These are phyloP conservation scores for Knoxia roxburghii DNA, from an alignment of 257 asterid genomes.

Conservation along the genomic window DNA sequence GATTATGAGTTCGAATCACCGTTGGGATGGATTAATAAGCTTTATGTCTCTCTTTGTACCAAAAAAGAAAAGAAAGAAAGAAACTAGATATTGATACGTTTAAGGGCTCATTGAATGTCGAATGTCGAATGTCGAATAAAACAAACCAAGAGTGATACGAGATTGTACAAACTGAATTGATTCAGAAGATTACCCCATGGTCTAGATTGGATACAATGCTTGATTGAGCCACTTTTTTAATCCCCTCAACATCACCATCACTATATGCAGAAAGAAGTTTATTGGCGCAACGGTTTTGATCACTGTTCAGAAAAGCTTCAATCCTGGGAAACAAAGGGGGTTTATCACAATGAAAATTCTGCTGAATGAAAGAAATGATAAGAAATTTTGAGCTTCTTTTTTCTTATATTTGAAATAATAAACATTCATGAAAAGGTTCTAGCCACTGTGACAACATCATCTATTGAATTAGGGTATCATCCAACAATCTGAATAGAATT, in stretches of 20 bases:
- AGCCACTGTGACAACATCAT: not conserved
- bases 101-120: too few species aligned
- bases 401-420: not conserved
- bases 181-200: slow-evolving; percentile 48
- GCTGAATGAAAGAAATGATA: not conserved
- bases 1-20: too few species aligned
- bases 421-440: not conserved
- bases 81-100: not conserved
- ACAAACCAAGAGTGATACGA: not conserved
- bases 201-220: slow-evolving; percentile 77
- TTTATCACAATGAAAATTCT: not conserved
- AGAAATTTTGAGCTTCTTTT: not conserved
- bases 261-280: slow-evolving; percentile 76
- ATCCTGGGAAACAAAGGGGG: slow-evolving; percentile 45
- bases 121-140: too few species aligned
- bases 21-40: too few species aligned
- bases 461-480: not conserved
- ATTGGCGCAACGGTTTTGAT: slow-evolving; percentile 85
- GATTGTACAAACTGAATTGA: slow-evolving; percentile 11
- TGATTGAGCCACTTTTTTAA: slow-evolving; percentile 81
- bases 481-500: not conserved
- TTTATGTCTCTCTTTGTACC: too few species aligned
- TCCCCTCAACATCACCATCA: slow-evolving; percentile 87
- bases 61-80: too few species aligned
- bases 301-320: slow-evolving; percentile 75